Conservation (phyloP, 23 red algal species). For the Gracilaria domingensis region DNA sequence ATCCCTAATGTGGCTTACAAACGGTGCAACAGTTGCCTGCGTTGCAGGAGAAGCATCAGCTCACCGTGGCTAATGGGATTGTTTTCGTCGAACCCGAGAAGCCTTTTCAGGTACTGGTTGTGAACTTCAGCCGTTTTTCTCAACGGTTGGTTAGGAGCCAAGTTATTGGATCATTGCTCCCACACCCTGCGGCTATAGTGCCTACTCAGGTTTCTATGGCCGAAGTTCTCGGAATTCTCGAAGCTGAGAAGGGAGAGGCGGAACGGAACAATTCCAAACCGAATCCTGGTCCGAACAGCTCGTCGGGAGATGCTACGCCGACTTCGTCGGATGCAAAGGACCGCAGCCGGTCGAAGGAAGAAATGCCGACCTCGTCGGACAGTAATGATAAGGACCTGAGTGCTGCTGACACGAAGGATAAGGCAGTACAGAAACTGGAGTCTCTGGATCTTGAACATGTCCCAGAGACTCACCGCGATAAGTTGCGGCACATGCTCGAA, state of each 20-base stretch:
- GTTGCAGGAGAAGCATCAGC: background rate
- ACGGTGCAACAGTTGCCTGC: background rate
- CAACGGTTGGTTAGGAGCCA: background rate
- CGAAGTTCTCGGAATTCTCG: background rate
- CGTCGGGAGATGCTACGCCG: too few species aligned
- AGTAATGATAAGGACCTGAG: too few species aligned
- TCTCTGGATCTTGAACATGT: too few species aligned
- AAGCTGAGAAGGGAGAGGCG: too few species aligned
- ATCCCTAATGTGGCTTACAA: background rate
- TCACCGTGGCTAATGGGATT: background rate
- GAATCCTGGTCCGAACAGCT: too few species aligned
- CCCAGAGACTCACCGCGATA: background rate
- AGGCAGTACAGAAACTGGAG: too few species aligned
- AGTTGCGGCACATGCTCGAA: background rate
- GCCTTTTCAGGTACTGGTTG: constrained; percentile 3
- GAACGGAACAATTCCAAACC: too few species aligned
- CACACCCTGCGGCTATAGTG: background rate
- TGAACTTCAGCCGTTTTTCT: background rate
- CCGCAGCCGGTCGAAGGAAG: too few species aligned
- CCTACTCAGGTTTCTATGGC: background rate
- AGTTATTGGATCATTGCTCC: background rate
- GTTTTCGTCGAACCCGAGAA: background rate
- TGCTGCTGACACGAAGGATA: too few species aligned
- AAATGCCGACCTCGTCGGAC: too few species aligned
- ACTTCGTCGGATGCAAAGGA: too few species aligned